phyloP scores from a whole-genome alignment of 2,329 filamentous ascomycete genomes.

The Peltaster fructicola region DNA sequence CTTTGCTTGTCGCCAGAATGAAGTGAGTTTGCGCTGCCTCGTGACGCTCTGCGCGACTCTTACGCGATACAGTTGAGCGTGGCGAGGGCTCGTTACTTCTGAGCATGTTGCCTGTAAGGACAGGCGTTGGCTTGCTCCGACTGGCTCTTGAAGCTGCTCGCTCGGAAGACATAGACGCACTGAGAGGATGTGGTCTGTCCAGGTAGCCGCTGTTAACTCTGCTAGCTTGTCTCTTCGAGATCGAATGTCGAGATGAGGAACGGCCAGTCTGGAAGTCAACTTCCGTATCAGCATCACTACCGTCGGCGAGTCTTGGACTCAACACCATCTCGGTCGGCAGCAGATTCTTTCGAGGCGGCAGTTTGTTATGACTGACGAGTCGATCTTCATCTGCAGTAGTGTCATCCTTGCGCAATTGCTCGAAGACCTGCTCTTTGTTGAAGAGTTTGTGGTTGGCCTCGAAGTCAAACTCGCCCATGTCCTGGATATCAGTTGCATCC shows the following conservation, averaged over 20 bases:
- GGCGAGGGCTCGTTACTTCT: slow-evolving; percentile 19
- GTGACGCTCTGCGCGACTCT: slow-evolving; percentile 9
- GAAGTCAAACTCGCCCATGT: slow-evolving; percentile 90
- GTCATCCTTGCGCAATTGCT: slow-evolving; percentile 79
- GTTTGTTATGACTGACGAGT: slow-evolving; percentile 75
- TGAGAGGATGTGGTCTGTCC: slow-evolving; percentile 17
- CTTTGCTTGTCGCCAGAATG: slow-evolving; percentile 35
- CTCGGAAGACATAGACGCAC: slow-evolving; percentile 15
- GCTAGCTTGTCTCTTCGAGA: slow-evolving; percentile 17
- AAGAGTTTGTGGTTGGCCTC: slow-evolving; percentile 80
- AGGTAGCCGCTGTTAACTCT: slow-evolving; percentile 23
- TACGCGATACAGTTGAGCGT: slow-evolving; percentile 11
- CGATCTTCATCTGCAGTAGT: slow-evolving; percentile 75
- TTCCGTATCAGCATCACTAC: slow-evolving; percentile 19
- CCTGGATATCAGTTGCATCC: slow-evolving; percentile 85
- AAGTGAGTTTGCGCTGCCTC: slow-evolving; percentile 20
- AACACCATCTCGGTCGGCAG: slow-evolving; percentile 87
- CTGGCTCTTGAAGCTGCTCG: slow-evolving; percentile 10
- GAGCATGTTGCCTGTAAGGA: slow-evolving; percentile 7
- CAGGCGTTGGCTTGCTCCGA: slow-evolving; percentile 6
- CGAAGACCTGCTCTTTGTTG: slow-evolving; percentile 81
- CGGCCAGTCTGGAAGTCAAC: slow-evolving; percentile 17
- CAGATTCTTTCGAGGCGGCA: slow-evolving; percentile 61
- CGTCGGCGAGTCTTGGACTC: slow-evolving; percentile 30
- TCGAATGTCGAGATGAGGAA: slow-evolving; percentile 16